Evolutionary conservation across 1,284 basidiomycete genomes (phyloP), one percentile per base, ranked within the genome.

Genomic region (Leccinum griseonigrum): DNA sequence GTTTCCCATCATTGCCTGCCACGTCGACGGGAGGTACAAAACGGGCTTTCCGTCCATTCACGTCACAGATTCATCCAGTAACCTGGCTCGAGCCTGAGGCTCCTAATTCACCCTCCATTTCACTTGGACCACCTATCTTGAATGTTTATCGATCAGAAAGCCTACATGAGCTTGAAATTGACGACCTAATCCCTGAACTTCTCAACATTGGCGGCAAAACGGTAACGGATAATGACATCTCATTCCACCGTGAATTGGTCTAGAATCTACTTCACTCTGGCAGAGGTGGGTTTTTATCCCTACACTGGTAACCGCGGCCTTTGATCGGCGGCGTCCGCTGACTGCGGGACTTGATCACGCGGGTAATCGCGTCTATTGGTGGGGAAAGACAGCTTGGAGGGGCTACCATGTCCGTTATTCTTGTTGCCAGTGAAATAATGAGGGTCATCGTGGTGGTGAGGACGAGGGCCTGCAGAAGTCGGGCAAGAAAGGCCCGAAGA

Each of bases 201-300:
- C 66, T 66, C 68, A 63, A 85, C 66, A 58, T 73, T 69, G 59
- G 69, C 82, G 61, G 79, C 75, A 64, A 78, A 84, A 2, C 82
- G 78, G 10, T 63, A 68, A 13, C 76, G n/a, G n/a, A n/a, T n/a
- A n/a, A n/a, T n/a, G n/a, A n/a, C n/a, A n/a, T 72, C 61, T 71
- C 64, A 60, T n/a, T 71, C 70, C 52, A 31, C 32, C 4, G 52
- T 70, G 60, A 69, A 75, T 10, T 64, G 38, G 16, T 53, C 64
- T 14, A n/a, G n/a, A n/a, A n/a, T 56, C 63, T 54, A 84, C 76
- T 11, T 85, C 82, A 60, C 86, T 82, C 51, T 70, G 73, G 14
- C 69, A 0, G 53, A 40, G 1, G 66, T 68, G 0, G 83, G 78
- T 57, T 82, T 81, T 60, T 32, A 32, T 32, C 32, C 32, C 11